Evolutionary conservation across 176 grass and related monocot genomes (phyloP).

Genomic region (Aegilops sharonensis): DNA sequence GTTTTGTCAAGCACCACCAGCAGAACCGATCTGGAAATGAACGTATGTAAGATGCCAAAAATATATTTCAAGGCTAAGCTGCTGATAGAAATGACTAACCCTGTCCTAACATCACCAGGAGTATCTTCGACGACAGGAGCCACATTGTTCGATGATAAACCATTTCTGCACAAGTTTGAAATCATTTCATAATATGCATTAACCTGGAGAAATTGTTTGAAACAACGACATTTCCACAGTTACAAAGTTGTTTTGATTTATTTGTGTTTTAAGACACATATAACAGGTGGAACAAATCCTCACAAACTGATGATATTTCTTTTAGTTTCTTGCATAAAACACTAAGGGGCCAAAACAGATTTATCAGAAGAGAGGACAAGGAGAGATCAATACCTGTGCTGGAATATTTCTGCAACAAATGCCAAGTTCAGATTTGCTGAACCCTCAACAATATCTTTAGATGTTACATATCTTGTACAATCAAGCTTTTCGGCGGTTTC

Average conservation of each 20-base stretch:
- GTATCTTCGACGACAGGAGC: constrained; percentile 37
- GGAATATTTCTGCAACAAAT: constrained; percentile 99
- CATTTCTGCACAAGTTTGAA: constrained; percentile 71
- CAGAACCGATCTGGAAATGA: constrained; percentile 78
- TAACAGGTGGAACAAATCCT: background rate
- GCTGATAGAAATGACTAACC: constrained; percentile 38
- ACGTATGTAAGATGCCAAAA: background rate
- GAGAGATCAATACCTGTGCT: constrained; percentile 57
- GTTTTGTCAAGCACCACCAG: constrained; percentile 93
- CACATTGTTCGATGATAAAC: constrained; percentile 63
- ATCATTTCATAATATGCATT: constrained; percentile 20
- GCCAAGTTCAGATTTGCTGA: constrained; percentile 98
- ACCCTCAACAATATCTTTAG: constrained; percentile 94
- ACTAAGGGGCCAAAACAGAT: background rate
- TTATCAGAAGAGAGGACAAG: background rate
- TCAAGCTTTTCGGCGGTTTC: constrained; percentile 90
- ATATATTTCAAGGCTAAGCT: background rate
- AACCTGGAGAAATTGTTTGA: background rate
- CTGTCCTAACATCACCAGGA: constrained; percentile 92
- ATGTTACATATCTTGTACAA: constrained; percentile 86
- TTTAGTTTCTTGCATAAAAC: constrained; percentile 1
- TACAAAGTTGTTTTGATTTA: background rate
- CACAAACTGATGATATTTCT: background rate
- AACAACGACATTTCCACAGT: constrained; percentile 7
- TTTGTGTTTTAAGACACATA: background rate